Conservation (phyloP, 2,329 filamentous ascomycete genomes). For the Akanthomyces muscarius region DNA sequence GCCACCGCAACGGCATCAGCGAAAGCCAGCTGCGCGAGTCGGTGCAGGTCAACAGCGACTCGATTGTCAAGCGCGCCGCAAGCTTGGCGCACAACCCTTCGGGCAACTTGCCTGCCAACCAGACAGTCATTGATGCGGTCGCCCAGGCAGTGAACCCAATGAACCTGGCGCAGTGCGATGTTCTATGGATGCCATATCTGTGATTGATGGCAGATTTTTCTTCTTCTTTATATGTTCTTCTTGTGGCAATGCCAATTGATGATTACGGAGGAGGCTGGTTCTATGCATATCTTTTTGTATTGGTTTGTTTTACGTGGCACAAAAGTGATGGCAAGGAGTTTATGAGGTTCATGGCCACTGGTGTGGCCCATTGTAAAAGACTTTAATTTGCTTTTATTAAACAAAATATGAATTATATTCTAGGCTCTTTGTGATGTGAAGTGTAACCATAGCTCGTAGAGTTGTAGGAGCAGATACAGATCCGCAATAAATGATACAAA, state of each 20-base stretch:
- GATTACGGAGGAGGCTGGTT: background rate
- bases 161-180: constrained; percentile 82
- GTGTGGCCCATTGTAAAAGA: background rate
- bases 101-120: constrained; percentile 85
- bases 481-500: background rate
- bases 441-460: background rate
- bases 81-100: constrained; percentile 75
- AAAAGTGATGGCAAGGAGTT: constrained; percentile 13
- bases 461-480: background rate
- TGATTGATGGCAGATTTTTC: constrained; percentile 36
- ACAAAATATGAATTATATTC: background rate
- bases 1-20: constrained; percentile 54
- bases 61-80: constrained; percentile 86
- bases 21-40: constrained; percentile 71
- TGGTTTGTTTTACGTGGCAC: background rate
- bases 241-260: background rate
- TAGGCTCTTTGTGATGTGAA: background rate
- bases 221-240: background rate
- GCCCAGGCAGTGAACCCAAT: constrained; percentile 90
- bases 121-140: constrained; percentile 93
- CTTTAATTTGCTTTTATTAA: background rate
- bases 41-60: constrained; percentile 81
- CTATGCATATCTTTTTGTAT: background rate
- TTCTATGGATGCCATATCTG: constrained; percentile 96
- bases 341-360: background rate